Evolutionary conservation across 176 grass and related monocot genomes (phyloP).

Genomic region (Dactylis glomerata): DNA sequence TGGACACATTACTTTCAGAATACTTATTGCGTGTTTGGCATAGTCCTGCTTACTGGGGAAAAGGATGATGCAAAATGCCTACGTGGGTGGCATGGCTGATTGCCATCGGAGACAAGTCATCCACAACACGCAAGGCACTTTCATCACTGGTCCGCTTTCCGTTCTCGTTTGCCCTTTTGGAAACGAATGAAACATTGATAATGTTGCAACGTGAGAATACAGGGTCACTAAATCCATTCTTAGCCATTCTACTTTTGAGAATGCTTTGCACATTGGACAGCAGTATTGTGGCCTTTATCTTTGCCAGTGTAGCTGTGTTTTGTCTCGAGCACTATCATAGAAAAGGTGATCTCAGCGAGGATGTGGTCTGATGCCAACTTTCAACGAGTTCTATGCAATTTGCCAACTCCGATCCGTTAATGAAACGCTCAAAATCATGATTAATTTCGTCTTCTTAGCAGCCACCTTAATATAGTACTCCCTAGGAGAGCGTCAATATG

Average conservation of each 20-base stretch:
- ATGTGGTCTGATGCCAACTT: conserved; percentile 6
- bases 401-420: not conserved
- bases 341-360: not conserved
- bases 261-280: conserved; percentile 29
- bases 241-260: conserved; percentile 8
- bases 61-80: not conserved
- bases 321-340: not conserved
- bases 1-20: not conserved
- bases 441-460: not conserved
- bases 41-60: not conserved
- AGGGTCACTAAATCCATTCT: not conserved
- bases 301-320: not conserved
- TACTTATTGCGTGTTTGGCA: not conserved
- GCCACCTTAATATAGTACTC: not conserved
- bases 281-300: not conserved
- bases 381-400: not conserved
- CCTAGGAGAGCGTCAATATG: no score
- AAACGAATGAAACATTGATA: not conserved
- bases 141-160: not conserved
- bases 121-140: not conserved
- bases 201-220: not conserved
- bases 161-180: not conserved
- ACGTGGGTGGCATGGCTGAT: not conserved
- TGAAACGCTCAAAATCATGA: not conserved
- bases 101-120: not conserved